Evolutionary conservation across 129 eudicot genomes (phyloP), one percentile per base, ranked within the genome.

Genomic region (Mikania micrantha): DNA sequence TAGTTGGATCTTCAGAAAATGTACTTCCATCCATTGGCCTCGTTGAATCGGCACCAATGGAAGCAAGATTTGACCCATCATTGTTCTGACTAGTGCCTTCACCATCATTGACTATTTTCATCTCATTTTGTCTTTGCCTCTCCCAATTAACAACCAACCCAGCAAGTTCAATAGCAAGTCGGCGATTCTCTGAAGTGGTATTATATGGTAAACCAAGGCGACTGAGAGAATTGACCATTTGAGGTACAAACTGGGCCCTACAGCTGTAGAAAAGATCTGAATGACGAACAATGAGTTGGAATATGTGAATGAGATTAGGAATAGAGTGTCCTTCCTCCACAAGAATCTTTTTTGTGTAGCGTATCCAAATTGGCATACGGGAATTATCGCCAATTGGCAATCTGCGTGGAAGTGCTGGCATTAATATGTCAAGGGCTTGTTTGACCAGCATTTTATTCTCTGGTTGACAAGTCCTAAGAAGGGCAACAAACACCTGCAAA

Each of bases 361-460:
- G 99, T 71, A 94, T 94, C 99, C 99, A 94, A 66, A 94, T 87
- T 20, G 99, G 99, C 99, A 94, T 94, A 63, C 99, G 97, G 36
- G 95, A 90, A 64, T 72, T 78, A 20, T 90, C 99, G 50, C 99
- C 99, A 80, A 88, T 87, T n/a, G 96, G 95, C 67, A 89, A 74
- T 73, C 96, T 84, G 40, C 88, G 78, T 44, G 96, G 95, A 67
- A 90, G 90, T 45, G 99, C 99, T 32, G 99, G 99, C 99, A 94
- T 94, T 67, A 94, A 79, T 80, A 94, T 94, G 75, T 94, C 99
- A 65, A 94, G 97, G 60, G 99, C 99, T 87, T 94, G 99, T 76
- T 90, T 94, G 69, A 94, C 99, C 86, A 94, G 70, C 99, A 94
- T 87, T 84, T 94, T 94, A 83, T 94, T 87, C 79, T 94, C 99